Base-by-base conservation (phyloP, 441 rosid genomes). In the Croton laevigatus region DNA sequence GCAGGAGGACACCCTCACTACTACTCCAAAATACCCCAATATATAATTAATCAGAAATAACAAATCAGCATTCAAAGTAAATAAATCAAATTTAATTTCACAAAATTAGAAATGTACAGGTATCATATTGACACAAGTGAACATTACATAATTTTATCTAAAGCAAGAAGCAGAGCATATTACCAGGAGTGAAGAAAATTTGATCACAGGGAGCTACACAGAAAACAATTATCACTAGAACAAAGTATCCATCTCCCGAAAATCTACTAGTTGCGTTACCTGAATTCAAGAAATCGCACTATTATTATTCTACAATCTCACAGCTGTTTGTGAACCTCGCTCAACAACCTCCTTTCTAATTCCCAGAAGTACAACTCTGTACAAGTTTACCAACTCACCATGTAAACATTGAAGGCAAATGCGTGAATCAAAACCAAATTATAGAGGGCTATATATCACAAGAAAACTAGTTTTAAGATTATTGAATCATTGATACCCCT, bases 311-410 rank as follows among this genome's bases (percentile, higher is more conserved):
- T 70, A 68, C 48, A 52, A 73, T 40, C 34, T 45, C 37, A 22
- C 46, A 19, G 8, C 44, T 38, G 45, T 37, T 61, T 8, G 40
- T 62, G 37, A 42, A 68, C 59, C 65, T 66, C 5, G 45, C 63
- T 27, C 71, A 66, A 68, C 45, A 2, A 44, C 55, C 14, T 73
- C 46, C 59, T 59, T 48, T 58, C 17, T 44, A 65, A 23, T 75
- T 60, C 45, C 61, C 54, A 20, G 42, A 48, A 20, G 42, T 19
- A 58, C 55, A 42, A 58, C 19, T 70, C 62, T 78, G 65, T 75
- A 73, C 80, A 75, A 17, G 44, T 32, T 72, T 23, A 59, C 68
- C 76, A 70, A 4, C 38, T 69, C 37, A 62, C 36, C 51, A 58
- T 62, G 54, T 54, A 54, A 69, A 13, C 51, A 20, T 59, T 27